Evolutionary conservation across 345 rosid genomes (phyloP).

Genomic region (Clarkia xantiana): DNA sequence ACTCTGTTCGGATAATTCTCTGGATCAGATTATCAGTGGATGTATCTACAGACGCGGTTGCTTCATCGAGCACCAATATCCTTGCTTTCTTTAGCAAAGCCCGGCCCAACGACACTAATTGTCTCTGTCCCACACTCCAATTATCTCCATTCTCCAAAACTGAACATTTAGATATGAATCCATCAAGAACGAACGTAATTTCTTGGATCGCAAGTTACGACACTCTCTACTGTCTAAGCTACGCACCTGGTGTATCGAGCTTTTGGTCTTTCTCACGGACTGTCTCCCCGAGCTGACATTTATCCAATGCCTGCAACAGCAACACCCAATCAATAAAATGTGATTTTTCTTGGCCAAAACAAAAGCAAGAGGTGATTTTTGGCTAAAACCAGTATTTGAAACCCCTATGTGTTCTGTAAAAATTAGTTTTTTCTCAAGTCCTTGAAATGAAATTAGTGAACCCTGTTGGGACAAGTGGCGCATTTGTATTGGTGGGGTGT

Average conservation of each 20-base stretch:
- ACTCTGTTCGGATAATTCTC: conserved; percentile 86
- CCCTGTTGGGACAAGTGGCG: no score
- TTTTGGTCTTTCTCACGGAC: conserved; percentile 74
- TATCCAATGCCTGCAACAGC: conserved; percentile 67
- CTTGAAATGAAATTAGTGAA: no score
- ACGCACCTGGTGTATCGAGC: conserved; percentile 79
- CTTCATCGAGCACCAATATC: conserved; percentile 95
- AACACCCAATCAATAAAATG: conserved; percentile 1
- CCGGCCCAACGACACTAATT: conserved; percentile 84
- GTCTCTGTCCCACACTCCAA: conserved; percentile 99
- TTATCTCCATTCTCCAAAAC: conserved; percentile 96
- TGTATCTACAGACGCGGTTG: conserved; percentile 96
- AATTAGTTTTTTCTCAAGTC: no score
- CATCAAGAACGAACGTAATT: conserved; percentile 1
- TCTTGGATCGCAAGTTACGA: neutral
- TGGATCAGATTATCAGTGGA: conserved; percentile 97
- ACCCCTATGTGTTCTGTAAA: no score
- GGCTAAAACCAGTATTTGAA: no score
- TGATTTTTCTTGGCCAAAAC: no score
- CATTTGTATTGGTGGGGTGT: no score
- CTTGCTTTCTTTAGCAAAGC: conserved; percentile 85
- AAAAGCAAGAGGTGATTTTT: no score
- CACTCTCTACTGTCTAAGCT: conserved; percentile 6
- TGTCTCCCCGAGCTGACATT: conserved; percentile 83
- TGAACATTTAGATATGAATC: conserved; percentile 16